Conservation (phyloP, 2,329 filamentous ascomycete species). For the Epichloe sp. region DNA sequence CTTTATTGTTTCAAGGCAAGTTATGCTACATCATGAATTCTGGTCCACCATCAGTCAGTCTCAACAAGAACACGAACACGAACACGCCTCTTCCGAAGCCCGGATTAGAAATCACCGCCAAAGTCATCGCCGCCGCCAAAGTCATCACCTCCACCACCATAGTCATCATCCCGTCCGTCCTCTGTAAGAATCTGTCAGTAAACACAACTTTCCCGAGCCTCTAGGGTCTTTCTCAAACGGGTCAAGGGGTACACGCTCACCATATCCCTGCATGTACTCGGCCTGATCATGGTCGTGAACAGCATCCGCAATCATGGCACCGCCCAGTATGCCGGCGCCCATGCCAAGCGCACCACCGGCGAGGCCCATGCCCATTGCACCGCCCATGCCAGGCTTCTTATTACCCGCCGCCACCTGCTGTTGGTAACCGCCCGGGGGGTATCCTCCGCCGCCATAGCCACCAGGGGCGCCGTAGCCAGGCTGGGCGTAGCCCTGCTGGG, state of each 20-base stretch:
- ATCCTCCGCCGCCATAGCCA: slow-evolving; percentile 12
- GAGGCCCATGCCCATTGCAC: slow-evolving; percentile 40
- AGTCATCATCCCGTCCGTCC: slow-evolving; percentile 16
- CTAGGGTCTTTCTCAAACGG: too few relatives aligned
- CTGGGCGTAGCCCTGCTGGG: slow-evolving; percentile 11
- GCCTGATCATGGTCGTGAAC: slow-evolving; percentile 49
- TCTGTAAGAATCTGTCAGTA: slow-evolving; percentile 8
- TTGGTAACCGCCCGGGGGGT: slow-evolving; percentile 16
- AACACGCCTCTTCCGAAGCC: not conserved
- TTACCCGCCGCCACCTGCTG: slow-evolving; percentile 26
- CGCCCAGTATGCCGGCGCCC: slow-evolving; percentile 71
- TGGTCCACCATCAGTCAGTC: too few relatives aligned
- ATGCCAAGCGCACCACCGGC: slow-evolving; percentile 65
- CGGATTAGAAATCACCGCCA: not conserved
- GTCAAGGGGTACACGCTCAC: slow-evolving; percentile 16
- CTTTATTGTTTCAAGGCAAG: too few relatives aligned
- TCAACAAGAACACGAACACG: too few relatives aligned
- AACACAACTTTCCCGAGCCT: not conserved
- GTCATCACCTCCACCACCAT: slow-evolving; percentile 5
- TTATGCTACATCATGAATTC: too few relatives aligned
- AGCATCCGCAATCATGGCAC: slow-evolving; percentile 55
- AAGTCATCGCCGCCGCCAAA: slow-evolving; percentile 10
- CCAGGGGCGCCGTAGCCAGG: slow-evolving; percentile 20
- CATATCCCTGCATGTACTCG: slow-evolving; percentile 35
- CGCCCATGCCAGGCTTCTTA: slow-evolving; percentile 26